Evolutionary conservation across 176 grass and related monocot species (phyloP).

Genomic region (Cenchrus americanus): DNA sequence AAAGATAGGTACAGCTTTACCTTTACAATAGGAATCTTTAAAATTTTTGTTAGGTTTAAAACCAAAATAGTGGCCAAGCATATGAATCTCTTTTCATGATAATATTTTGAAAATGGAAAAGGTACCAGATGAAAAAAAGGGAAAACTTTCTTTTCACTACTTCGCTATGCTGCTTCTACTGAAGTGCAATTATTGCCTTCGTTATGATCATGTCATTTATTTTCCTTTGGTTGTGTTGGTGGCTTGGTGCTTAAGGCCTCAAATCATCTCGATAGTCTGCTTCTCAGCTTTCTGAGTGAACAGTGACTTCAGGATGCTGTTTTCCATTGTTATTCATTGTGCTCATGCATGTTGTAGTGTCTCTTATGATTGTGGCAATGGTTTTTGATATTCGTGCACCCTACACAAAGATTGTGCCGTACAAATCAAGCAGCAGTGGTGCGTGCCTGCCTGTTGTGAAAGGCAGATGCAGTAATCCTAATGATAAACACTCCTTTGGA

Average conservation of each 20-base stretch:
- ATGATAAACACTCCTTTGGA: slow-evolving; percentile 28
- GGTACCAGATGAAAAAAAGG: slow-evolving; percentile 18
- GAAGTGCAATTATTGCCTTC: slow-evolving; percentile 30
- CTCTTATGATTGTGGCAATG: slow-evolving; percentile 37
- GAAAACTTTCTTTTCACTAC: slow-evolving; percentile 6
- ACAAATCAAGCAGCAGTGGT: slow-evolving; percentile 42
- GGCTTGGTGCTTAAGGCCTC: slow-evolving; percentile 36
- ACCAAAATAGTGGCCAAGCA: neutral
- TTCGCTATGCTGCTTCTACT: slow-evolving; percentile 30
- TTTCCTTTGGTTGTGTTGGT: slow-evolving; percentile 34
- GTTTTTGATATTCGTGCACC: slow-evolving; percentile 36
- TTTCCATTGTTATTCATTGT: slow-evolving; percentile 27
- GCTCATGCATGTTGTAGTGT: slow-evolving; percentile 36
- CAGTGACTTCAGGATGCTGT: slow-evolving; percentile 28
- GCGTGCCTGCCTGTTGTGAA: slow-evolving; percentile 30
- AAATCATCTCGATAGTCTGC: slow-evolving; percentile 7
- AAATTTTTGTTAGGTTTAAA: neutral
- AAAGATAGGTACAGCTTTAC: neutral
- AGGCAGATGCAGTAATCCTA: slow-evolving; percentile 25
- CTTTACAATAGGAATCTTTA: neutral
- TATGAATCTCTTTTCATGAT: slow-evolving; percentile 1
- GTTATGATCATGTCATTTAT: slow-evolving; percentile 20
- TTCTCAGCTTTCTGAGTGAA: slow-evolving; percentile 26
- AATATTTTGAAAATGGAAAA: slow-evolving; percentile 10
- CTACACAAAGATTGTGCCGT: slow-evolving; percentile 36